Conservation (phyloP, 352 stramenopile species). For the Globisporangium takayamanum region DNA sequence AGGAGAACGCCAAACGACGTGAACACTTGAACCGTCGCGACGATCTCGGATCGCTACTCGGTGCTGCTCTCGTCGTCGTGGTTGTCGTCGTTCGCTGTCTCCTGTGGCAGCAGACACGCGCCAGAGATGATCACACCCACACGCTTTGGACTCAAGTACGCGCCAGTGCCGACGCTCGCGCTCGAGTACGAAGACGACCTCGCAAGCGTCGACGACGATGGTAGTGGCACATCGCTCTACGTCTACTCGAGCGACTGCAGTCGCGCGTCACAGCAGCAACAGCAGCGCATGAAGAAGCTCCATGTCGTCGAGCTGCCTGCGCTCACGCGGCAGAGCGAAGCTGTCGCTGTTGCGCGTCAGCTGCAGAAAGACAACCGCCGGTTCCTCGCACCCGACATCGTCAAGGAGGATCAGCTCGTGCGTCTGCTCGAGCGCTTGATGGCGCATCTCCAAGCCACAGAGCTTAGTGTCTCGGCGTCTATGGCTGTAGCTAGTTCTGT, state of each 20-base stretch:
- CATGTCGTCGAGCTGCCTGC: slow-evolving; percentile 76
- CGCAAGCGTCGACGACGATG: slow-evolving; percentile 25
- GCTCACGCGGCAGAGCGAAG: slow-evolving; percentile 41
- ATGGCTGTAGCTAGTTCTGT: background rate
- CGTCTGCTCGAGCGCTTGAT: slow-evolving; percentile 60
- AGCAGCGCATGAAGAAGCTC: slow-evolving; percentile 36
- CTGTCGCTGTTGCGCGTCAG: slow-evolving; percentile 33
- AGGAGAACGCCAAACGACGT: too few species aligned
- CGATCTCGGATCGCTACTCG: background rate
- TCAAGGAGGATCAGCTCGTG: slow-evolving; percentile 63
- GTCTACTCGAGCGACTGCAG: slow-evolving; percentile 30
- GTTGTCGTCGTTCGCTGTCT: background rate
- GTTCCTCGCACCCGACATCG: slow-evolving; percentile 51
- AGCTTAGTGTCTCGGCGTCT: slow-evolving; percentile 1
- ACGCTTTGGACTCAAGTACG: slow-evolving; percentile 80
- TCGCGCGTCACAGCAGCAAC: background rate
- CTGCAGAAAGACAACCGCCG: slow-evolving; percentile 59
- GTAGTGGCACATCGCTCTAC: slow-evolving; percentile 41
- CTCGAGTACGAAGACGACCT: slow-evolving; percentile 78
- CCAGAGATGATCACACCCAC: slow-evolving; percentile 60
- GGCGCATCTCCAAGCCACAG: slow-evolving; percentile 28
- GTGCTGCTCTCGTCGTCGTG: background rate
- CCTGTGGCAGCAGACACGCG: background rate
- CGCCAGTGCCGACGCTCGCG: slow-evolving; percentile 66
- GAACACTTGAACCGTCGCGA: too few species aligned